phyloP scores from a whole-genome alignment of 1,284 basidiomycete species.

The Peniophora sp. region DNA sequence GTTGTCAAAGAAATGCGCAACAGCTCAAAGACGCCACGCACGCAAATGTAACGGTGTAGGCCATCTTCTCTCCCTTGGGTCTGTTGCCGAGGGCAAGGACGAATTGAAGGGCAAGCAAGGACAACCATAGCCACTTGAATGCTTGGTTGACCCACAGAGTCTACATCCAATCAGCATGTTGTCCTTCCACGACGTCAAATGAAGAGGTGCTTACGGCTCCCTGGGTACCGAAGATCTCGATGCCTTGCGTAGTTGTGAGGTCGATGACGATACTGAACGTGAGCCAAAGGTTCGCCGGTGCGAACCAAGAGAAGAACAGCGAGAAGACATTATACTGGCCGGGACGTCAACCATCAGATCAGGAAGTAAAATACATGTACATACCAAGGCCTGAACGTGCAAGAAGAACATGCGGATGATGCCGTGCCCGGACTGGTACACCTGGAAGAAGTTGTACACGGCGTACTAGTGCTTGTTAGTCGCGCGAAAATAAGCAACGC shows the following conservation, averaged over 20 bases:
- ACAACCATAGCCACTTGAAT: conserved; percentile 84
- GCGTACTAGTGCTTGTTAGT: conserved; percentile 54
- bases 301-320: conserved; percentile 86
- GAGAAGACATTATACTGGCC: conserved; percentile 70
- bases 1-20: background rate
- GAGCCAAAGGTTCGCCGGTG: conserved; percentile 89
- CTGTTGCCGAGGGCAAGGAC: conserved; percentile 93
- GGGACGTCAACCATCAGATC: background rate
- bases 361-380: conserved; percentile 20
- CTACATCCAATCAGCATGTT: conserved; percentile 27
- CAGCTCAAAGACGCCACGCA: conserved; percentile 23
- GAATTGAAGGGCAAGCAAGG: conserved; percentile 80
- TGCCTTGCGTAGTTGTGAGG: conserved; percentile 62
- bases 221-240: conserved; percentile 66
- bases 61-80: conserved; percentile 86
- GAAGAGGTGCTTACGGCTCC: conserved; percentile 40
- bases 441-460: conserved; percentile 85
- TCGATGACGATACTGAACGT: conserved; percentile 97
- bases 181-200: background rate
- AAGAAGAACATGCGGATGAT: conserved; percentile 91
- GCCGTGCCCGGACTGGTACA: conserved; percentile 82
- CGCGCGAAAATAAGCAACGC: background rate
- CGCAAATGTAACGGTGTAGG: conserved; percentile 80
- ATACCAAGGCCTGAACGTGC: conserved; percentile 83
- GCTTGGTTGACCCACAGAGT: conserved; percentile 87